A percentile compares a stretch with the other conserved stretches of the same genome.
phyloP scores from a whole-genome alignment of 352 stramenopile species.

The Pythium insidiosum region DNA sequence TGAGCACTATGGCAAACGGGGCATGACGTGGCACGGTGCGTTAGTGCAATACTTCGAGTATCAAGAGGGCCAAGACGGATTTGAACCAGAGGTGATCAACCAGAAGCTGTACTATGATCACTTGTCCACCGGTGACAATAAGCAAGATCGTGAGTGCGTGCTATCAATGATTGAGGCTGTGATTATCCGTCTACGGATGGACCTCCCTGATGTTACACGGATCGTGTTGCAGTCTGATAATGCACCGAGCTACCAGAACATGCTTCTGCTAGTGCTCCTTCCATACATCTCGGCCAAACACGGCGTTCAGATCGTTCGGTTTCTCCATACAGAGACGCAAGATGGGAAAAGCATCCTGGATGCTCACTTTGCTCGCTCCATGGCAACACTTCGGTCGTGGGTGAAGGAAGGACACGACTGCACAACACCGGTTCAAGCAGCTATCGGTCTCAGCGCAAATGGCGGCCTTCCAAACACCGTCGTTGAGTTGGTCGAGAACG shows the following conservation, averaged over 20 bases:
- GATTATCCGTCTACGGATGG: constrained; percentile 10
- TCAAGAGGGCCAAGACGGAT: background rate
- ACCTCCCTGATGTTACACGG: constrained; percentile 10
- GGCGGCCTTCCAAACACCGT: constrained; percentile 15
- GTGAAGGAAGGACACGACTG: background rate
- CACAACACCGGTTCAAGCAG: constrained; percentile 12
- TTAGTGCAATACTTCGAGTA: constrained; percentile 14
- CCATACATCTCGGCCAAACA: constrained; percentile 10
- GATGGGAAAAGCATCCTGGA: constrained; percentile 14
- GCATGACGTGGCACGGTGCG: constrained; percentile 21
- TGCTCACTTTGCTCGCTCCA: constrained; percentile 17
- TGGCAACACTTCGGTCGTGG: constrained; percentile 1
- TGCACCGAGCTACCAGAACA: constrained; percentile 22
- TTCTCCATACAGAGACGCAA: constrained; percentile 24
- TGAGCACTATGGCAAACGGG: constrained; percentile 22
- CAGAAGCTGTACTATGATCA: constrained; percentile 18
- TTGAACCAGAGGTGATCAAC: background rate
- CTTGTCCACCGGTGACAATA: constrained; percentile 11
- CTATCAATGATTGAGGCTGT: constrained; percentile 20
- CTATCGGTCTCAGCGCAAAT: constrained; percentile 14
- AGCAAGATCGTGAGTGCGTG: constrained; percentile 17
- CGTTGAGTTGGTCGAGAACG: constrained; percentile 16
- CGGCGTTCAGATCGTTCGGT: constrained; percentile 7
- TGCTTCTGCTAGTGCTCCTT: constrained; percentile 8
- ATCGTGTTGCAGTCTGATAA: constrained; percentile 23